A percentile compares a stretch with the other conserved stretches of the same genome.
phyloP scores from a whole-genome alignment of 305 asterid species.

The Solanum hybrid region DNA sequence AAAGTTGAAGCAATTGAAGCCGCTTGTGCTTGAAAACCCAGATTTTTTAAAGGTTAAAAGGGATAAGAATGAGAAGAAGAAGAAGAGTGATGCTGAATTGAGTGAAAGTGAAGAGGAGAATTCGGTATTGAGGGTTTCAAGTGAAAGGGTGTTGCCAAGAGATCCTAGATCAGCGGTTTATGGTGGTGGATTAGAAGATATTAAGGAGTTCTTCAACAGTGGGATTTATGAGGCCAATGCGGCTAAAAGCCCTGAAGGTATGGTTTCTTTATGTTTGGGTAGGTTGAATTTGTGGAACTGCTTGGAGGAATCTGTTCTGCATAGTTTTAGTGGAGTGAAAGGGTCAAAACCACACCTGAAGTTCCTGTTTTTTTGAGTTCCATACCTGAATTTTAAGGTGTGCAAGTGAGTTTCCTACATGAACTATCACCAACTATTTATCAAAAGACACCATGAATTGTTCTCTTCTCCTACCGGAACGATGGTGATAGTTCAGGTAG shows the following conservation, averaged over 20 bases:
- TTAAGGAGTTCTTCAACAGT: constrained; percentile 54
- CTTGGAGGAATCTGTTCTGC: background rate
- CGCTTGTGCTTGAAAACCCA: constrained; percentile 64
- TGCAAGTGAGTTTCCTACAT: background rate
- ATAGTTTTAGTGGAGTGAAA: background rate
- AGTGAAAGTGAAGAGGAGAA: constrained; percentile 16
- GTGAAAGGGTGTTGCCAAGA: constrained; percentile 59
- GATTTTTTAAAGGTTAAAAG: constrained; percentile 11
- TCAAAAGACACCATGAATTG: background rate
- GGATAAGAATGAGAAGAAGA: constrained; percentile 11
- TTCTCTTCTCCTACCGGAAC: background rate
- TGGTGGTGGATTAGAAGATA: constrained; percentile 78
- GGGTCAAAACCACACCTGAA: background rate
- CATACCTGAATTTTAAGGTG: background rate
- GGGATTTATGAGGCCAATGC: constrained; percentile 41
- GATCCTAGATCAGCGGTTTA: constrained; percentile 81
- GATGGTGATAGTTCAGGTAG: background rate
- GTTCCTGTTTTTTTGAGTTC: background rate
- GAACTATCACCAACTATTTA: background rate
- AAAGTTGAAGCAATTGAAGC: constrained; percentile 57
- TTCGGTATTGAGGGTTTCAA: constrained; percentile 4
- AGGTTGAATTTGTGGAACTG: background rate
- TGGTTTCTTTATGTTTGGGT: background rate
- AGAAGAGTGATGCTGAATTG: constrained; percentile 9
- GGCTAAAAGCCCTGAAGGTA: constrained; percentile 47